These are phyloP conservation scores for Colletotrichum musae DNA, from an alignment of 2,329 filamentous ascomycete genomes.

Conservation along the genomic window DNA sequence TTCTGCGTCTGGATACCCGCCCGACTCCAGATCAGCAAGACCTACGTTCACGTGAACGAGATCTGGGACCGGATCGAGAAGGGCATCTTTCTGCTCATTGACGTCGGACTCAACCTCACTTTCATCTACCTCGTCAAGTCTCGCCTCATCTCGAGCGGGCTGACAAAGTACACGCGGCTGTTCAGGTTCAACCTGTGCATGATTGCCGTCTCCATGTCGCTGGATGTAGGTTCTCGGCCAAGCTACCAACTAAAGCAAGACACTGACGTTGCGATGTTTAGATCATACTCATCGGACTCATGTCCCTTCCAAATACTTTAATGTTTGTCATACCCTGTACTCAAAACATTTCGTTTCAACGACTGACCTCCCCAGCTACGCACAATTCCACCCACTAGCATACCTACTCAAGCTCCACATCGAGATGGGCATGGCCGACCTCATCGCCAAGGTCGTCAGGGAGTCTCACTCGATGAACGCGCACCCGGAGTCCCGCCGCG, in stretches of 20 bases:
- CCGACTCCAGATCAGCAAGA: conserved; percentile 55
- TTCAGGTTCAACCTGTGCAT: conserved; percentile 51
- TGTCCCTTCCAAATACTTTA: conserved; percentile 47
- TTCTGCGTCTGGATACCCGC: conserved; percentile 67
- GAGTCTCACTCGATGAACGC: conserved; percentile 50
- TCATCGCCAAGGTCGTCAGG: conserved; percentile 56
- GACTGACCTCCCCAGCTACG: conserved; percentile 40
- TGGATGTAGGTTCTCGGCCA: conserved; percentile 43
- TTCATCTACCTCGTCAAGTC: conserved; percentile 61
- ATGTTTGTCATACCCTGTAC: conserved; percentile 41
- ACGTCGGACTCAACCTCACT: conserved; percentile 61
- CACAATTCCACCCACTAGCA: conserved; percentile 59
- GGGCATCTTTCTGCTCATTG: conserved; percentile 61
- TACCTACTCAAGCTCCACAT: conserved; percentile 66
- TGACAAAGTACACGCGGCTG: conserved; percentile 63
- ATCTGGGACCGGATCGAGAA: conserved; percentile 67
- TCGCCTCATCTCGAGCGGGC: conserved; percentile 61
- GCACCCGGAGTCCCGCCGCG: neutral
- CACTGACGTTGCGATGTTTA: neutral
- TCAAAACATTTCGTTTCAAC: neutral
- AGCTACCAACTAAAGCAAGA: no score
- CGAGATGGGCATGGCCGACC: conserved; percentile 65
- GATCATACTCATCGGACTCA: conserved; percentile 44
- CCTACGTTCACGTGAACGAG: conserved; percentile 59
- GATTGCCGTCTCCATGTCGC: conserved; percentile 45